These are phyloP conservation scores for Peribolospora kevripleyi DNA, from an alignment of 768 basidiomycete genomes.

Conservation along the genomic window DNA sequence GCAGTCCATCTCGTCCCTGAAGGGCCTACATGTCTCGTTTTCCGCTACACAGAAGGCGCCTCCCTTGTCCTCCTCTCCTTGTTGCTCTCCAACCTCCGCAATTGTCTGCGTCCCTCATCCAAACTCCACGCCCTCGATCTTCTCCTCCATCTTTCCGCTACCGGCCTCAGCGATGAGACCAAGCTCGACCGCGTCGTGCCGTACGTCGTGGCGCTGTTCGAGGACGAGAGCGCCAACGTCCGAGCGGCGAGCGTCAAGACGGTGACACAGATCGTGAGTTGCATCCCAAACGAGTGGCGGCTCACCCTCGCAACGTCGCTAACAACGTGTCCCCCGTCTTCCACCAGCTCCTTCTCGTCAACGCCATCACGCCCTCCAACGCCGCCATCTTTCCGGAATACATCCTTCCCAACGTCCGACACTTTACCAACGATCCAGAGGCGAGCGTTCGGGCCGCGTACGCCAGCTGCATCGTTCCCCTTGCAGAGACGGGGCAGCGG, in stretches of 20 bases:
- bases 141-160: conserved; percentile 47
- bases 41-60: conserved; percentile 46
- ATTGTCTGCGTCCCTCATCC: conserved; percentile 60
- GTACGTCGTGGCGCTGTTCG: conserved; percentile 63
- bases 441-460: conserved; percentile 52
- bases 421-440: conserved; percentile 61
- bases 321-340: conserved; percentile 14
- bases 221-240: conserved; percentile 63
- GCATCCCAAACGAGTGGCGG: too few species aligned
- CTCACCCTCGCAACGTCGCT: neutral
- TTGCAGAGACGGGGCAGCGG: conserved; percentile 63
- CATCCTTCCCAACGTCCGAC: conserved; percentile 67
- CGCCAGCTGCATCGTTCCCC: conserved; percentile 59
- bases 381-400: conserved; percentile 72
- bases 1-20: neutral
- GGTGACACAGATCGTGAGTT: conserved; percentile 57
- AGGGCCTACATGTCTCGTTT: neutral
- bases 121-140: conserved; percentile 66
- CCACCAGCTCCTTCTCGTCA: conserved; percentile 17
- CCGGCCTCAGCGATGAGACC: conserved; percentile 74
- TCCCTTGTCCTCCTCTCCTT: conserved; percentile 69
- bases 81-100: conserved; percentile 67
- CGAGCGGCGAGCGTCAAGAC: conserved; percentile 54
- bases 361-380: conserved; percentile 20
- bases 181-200: conserved; percentile 83